Evolutionary conservation across 306 rosid species (phyloP).

Genomic region (Gillenia trifoliata): DNA sequence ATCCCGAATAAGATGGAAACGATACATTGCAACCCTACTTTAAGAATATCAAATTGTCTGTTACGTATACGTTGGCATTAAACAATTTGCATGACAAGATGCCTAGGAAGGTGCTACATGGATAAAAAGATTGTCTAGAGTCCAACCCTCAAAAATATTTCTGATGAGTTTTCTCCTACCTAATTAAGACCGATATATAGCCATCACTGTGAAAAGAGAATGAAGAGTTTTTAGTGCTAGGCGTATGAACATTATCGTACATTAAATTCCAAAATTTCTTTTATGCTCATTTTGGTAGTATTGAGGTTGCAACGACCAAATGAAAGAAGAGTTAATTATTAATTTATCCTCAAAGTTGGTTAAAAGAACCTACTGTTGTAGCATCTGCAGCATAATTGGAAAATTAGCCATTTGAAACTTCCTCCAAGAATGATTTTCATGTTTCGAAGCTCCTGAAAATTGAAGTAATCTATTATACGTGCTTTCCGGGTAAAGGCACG

Average conservation of each 20-base stretch:
- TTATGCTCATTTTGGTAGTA: neutral
- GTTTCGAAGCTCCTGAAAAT: neutral
- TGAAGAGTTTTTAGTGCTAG: neutral
- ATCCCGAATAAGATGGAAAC: constrained; percentile 9
- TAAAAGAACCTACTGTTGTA: neutral
- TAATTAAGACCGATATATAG: neutral
- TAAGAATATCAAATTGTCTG: constrained; percentile 24
- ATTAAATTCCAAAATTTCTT: neutral
- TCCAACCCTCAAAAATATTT: neutral
- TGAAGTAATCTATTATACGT: neutral
- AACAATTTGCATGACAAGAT: constrained; percentile 1
- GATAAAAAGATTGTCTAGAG: neutral
- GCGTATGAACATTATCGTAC: neutral
- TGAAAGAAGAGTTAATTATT: neutral
- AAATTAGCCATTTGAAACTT: neutral
- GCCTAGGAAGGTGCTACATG: constrained; percentile 11
- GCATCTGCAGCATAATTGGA: neutral
- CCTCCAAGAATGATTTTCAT: neutral
- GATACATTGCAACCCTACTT: constrained; percentile 27
- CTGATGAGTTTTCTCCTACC: constrained; percentile 5
- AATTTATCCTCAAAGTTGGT: neutral
- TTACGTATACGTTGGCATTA: constrained; percentile 1
- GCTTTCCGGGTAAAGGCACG: neutral
- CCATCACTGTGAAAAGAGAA: neutral
- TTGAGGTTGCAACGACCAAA: neutral